Base-by-base conservation (phyloP, 1,284 basidiomycete species). In the Kwoniella shivajii region DNA sequence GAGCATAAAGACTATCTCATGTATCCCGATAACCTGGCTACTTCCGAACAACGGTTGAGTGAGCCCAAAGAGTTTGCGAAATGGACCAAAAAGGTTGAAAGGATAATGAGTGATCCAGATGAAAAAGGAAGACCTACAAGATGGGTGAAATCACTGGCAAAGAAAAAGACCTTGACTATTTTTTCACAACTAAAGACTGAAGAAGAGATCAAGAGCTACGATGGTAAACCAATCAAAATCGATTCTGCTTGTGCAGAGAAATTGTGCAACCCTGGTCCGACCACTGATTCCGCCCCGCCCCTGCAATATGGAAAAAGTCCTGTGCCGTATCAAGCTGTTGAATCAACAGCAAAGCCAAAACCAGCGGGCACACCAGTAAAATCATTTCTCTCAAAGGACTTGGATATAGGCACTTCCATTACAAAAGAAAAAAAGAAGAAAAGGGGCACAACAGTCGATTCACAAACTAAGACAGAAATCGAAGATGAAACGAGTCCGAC, bases 81-180 rank as follows among this genome's bases (percentile, higher is more conserved):
- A 22, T 56, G 54, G 54, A 36, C 30, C 10, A 18, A 41, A 5
- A 22, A 43, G 18, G 26, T 50, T 5, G 13, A 16, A 18, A 34
- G 42, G 4, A 26, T 29, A n/a, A 27, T 48, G 7, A 49, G 50
- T 0, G 20, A 49, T n/a, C 56, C 50, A 3, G 56, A 58, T 39
- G 18, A 41, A 20, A 7, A 27, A 14, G 56, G 56, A 18, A 27
- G 51, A 34, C 56, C 56, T 10, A 58, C 56, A 24, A 27, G 56
- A 30, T 53, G 50, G 50, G 34, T 50, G 7, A 48, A 41, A 42
- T 22, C 27, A 3, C n/a, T 16, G 24, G n/a, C 6, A 26, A 13
- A 3, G 29, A 24, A 20, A 10, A 42, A 24, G 18, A 30, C n/a
- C 20, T 13, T 58, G 14, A 31, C 20, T 34, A 26, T 57, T 30